Evolutionary conservation across 805 yeast genomes (phyloP).

Genomic region (Candida nemodendra): DNA sequence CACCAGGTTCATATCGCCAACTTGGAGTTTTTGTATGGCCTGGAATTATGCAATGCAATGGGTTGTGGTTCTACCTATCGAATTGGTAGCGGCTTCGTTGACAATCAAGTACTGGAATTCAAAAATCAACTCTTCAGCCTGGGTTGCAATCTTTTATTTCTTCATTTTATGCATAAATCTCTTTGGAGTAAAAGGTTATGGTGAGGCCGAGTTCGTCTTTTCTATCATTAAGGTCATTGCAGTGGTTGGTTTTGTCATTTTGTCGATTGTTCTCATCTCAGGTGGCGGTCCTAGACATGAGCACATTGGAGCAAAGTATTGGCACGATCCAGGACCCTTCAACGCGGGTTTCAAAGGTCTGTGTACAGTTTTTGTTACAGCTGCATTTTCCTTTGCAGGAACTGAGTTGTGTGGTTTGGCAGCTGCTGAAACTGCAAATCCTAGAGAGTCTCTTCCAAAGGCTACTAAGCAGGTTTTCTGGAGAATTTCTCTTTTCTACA

Average conservation of each 20-base stretch:
- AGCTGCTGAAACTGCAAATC: conserved; percentile 57
- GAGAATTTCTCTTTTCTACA: conserved; percentile 53
- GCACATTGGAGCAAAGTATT: conserved; percentile 52
- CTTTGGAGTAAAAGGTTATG: conserved; percentile 59
- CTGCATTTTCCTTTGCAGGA: conserved; percentile 58
- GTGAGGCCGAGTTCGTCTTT: conserved; percentile 58
- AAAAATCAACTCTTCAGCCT: conserved; percentile 44
- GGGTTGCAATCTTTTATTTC: conserved; percentile 50
- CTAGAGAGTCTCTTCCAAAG: conserved; percentile 52
- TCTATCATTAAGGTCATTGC: conserved; percentile 51
- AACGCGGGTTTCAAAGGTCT: conserved; percentile 52
- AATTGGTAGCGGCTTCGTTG: conserved; percentile 49
- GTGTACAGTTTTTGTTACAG: conserved; percentile 57
- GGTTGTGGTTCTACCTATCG: conserved; percentile 47
- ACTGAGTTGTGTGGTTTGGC: conserved; percentile 58
- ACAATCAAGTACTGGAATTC: conserved; percentile 45
- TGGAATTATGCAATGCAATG: conserved; percentile 52
- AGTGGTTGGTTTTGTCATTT: conserved; percentile 51
- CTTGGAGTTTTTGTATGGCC: conserved; percentile 57
- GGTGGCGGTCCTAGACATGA: conserved; percentile 60
- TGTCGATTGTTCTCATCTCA: conserved; percentile 47
- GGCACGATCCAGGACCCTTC: conserved; percentile 56
- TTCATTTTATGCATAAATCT: conserved; percentile 48
- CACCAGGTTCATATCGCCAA: conserved; percentile 50
- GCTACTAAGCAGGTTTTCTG: conserved; percentile 60